Evolutionary conservation across 768 basidiomycete genomes (phyloP), one percentile per base, ranked within the genome.

Genomic region (Psilocybe sp.): DNA sequence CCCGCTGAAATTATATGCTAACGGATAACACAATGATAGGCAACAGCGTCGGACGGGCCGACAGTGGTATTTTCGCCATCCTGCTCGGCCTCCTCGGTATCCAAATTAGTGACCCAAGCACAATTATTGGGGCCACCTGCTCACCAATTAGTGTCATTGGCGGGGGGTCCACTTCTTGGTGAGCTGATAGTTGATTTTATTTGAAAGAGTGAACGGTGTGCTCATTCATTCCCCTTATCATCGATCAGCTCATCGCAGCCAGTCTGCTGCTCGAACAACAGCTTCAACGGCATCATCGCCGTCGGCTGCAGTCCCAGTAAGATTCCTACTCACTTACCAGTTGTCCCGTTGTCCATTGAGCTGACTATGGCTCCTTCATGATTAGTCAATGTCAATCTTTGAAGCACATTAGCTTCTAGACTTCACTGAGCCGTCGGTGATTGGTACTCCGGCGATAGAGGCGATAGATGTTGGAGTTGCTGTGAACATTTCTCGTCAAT

Each of bases 201-300:
- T 6, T 40, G 8, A n/a, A n/a, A n/a, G n/a, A n/a, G n/a, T n/a
- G 23, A 15, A 41, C 37, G 33, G 28, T 2, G 28, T 49, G n/a
- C 31, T 3, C 23, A 33, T 15, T n/a, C 28, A 16, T 32, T 2
- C 23, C 1, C 32, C 4, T 14, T 16, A 13, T 28, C 4, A 28
- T 28, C 7, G 23, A 28, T 7, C 44, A 78, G 76, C 65, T 36
- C 52, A 4, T 42, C 53, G 12, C 72, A 78, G 54, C 63, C 74
- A 10, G 72, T 79, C 38, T 81, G 78, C 61, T 81, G 79, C 60
- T 52, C 64, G 20, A 66, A 71, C 50, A 75, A 78, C 52, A 52
- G 56, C 40, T 77, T 69, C 61, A 70, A 71, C 31, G 76, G 78
- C 39, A 56, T 76, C 32, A 64, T 78, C 46, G 68, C 64, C 7